These are phyloP conservation scores for Macrocybe gigantea DNA, from an alignment of 768 basidiomycete species.

Conservation along the genomic window DNA sequence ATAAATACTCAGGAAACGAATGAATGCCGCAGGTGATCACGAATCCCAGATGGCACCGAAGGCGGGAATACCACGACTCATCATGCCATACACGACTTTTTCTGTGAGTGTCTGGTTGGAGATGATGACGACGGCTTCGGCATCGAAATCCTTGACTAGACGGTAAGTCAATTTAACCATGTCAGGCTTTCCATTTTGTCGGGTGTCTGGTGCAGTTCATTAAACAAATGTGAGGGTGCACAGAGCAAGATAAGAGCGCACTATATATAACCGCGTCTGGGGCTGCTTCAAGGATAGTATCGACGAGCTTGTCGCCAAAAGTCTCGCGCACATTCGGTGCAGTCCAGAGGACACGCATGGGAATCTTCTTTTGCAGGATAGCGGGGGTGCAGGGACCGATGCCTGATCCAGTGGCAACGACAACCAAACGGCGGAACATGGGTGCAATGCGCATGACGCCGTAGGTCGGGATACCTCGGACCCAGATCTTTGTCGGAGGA, in stretches of 20 bases:
- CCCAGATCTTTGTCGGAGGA: conserved; percentile 50
- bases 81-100: conserved; percentile 56
- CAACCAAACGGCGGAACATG: conserved; percentile 47
- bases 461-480: conserved; percentile 50
- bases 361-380: conserved; percentile 44
- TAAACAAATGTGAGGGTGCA: neutral
- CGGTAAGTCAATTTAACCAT: conserved; percentile 43
- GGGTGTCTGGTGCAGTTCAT: conserved; percentile 27
- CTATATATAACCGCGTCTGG: conserved; percentile 56
- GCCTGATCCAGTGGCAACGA: conserved; percentile 53
- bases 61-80: conserved; percentile 53
- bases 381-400: conserved; percentile 56
- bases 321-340: conserved; percentile 57
- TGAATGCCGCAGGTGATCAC: conserved; percentile 11
- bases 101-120: conserved; percentile 53
- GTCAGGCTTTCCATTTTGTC: conserved; percentile 40
- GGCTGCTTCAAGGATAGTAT: conserved; percentile 42
- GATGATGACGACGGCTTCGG: conserved; percentile 52
- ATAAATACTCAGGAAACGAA: no score
- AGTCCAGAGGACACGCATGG: conserved; percentile 53
- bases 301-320: conserved; percentile 55
- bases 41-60: conserved; percentile 62
- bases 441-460: conserved; percentile 50
- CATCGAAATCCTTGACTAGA: conserved; percentile 40
- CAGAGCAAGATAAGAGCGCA: conserved; percentile 16